Evolutionary conservation across 257 asterid genomes (phyloP), one percentile per base, ranked within the genome.

Genomic region (Fraxinus cuspidata): DNA sequence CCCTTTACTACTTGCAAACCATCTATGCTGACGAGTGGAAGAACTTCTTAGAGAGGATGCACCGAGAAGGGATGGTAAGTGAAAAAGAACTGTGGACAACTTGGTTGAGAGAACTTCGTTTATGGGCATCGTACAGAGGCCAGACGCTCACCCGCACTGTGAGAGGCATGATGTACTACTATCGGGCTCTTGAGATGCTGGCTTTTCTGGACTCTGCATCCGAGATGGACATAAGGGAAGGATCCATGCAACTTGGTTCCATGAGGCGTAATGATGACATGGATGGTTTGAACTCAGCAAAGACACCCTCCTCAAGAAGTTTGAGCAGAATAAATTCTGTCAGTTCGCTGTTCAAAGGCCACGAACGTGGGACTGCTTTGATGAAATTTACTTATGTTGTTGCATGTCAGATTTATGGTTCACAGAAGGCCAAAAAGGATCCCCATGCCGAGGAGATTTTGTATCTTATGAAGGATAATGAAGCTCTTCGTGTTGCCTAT

Each of bases 101-200:
- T 42, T 87, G 91, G 87, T 83, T 90, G 64, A 89, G 92, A 85
- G 99, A 95, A 73, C 98, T 95, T 80, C 89, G 97, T 44, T 88
- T 84, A 71, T 95, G 99, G 99, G 99, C 98, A 71, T 95, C 99
- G 25, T 93, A 86, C 86, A 87, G 99, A 84, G 99, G 98, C 75
- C 99, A 95, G 87, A 95, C 99, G 63, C 98, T 95, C 75, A 74
- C 91, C 34, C 96, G 99, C 37, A 95, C 99, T 0, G 99, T 95
- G 81, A 95, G 99, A 81, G 99, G 99, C 82, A 95, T 95, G 99
- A 95, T 95, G 98, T 95, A 95, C 83, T 93, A 95, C 84, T 91
- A 93, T 79, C 96, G 97, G 58, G 99, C 99, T 64, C 99, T 95
- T 76, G 94, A 93, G 90, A 88, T 95, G 98, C 93, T 95, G 79